phyloP scores from a whole-genome alignment of 805 yeast genomes.

The Aciculoconidium aculeatum region DNA sequence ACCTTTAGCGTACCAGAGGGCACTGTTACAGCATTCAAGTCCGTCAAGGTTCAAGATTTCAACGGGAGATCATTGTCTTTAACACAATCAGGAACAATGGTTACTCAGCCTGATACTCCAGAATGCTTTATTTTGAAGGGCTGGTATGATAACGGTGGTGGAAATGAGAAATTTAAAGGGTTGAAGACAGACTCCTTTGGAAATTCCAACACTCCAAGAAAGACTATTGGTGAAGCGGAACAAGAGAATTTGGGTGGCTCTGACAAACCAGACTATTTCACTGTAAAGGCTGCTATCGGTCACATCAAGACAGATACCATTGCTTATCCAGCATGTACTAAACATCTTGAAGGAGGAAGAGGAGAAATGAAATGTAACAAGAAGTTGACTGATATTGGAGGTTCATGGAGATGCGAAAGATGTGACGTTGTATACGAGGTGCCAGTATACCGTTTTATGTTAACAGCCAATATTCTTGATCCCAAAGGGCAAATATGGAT shows the following conservation, averaged over 20 bases:
- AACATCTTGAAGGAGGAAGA: conserved; percentile 19
- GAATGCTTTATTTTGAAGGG: conserved; percentile 88
- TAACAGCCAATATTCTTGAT: conserved; percentile 75
- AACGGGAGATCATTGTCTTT: conserved; percentile 80
- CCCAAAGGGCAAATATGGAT: conserved; percentile 80
- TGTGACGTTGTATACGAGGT: conserved; percentile 65
- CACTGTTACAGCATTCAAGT: conserved; percentile 86
- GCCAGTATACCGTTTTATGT: conserved; percentile 76
- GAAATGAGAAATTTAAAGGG: conserved; percentile 52
- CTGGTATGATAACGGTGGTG: conserved; percentile 87
- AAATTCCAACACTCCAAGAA: conserved; percentile 47
- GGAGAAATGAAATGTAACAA: conserved; percentile 52
- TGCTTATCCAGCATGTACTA: conserved; percentile 85
- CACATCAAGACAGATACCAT: conserved; percentile 70
- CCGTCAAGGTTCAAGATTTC: conserved; percentile 83
- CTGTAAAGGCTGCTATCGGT: conserved; percentile 67
- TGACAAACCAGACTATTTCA: conserved; percentile 77
- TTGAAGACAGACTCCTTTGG: conserved; percentile 47
- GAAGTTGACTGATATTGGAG: conserved; percentile 68
- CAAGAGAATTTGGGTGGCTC: conserved; percentile 63
- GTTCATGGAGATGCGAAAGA: conserved; percentile 89
- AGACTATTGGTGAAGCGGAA: conserved; percentile 60
- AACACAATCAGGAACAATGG: conserved; percentile 69
- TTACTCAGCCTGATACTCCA: conserved; percentile 80
- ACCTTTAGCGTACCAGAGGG: conserved; percentile 71